A percentile compares a stretch with the other conserved stretches of the same genome.
Conservation (phyloP, 805 yeast genomes). For the Yamadazyma philogaea region DNA sequence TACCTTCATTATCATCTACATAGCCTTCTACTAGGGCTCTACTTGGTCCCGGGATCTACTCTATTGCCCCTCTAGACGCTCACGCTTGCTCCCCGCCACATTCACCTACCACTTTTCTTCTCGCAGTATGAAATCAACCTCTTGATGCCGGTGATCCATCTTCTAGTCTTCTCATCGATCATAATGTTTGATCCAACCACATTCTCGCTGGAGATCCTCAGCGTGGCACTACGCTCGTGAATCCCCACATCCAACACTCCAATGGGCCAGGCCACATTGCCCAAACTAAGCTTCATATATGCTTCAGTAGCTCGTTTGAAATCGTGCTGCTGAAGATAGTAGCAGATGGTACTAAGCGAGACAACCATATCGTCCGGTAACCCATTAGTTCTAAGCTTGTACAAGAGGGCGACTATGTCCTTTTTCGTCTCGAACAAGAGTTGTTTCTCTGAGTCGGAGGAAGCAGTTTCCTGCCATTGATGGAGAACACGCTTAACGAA, state of each 20-base stretch:
- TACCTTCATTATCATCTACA: too few relatives aligned
- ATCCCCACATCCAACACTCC: conserved; percentile 80
- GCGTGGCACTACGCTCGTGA: conserved; percentile 67
- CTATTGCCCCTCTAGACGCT: too few relatives aligned
- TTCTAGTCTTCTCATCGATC: conserved; percentile 70
- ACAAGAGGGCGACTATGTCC: conserved; percentile 51
- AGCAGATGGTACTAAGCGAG: conserved; percentile 57
- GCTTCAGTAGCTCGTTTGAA: conserved; percentile 58
- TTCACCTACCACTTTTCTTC: conserved; percentile 7
- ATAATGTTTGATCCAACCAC: conserved; percentile 62
- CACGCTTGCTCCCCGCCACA: too few relatives aligned
- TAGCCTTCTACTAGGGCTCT: too few relatives aligned
- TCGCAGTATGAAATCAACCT: conserved; percentile 62
- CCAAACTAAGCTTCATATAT: conserved; percentile 74
- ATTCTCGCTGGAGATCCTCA: conserved; percentile 40
- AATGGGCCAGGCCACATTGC: conserved; percentile 90
- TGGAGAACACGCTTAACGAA: conserved; percentile 44
- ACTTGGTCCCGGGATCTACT: too few relatives aligned
- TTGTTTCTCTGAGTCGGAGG: conserved; percentile 1
- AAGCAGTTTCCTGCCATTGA: conserved; percentile 38
- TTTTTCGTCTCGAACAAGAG: conserved; percentile 34
- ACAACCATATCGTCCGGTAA: conserved; percentile 47
- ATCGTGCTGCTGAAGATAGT: conserved; percentile 55
- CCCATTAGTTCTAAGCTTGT: conserved; percentile 31
- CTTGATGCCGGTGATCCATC: conserved; percentile 75